Evolutionary conservation across 169 alveolate species (phyloP).

Genomic region (Cryptosporidium ryanae): DNA sequence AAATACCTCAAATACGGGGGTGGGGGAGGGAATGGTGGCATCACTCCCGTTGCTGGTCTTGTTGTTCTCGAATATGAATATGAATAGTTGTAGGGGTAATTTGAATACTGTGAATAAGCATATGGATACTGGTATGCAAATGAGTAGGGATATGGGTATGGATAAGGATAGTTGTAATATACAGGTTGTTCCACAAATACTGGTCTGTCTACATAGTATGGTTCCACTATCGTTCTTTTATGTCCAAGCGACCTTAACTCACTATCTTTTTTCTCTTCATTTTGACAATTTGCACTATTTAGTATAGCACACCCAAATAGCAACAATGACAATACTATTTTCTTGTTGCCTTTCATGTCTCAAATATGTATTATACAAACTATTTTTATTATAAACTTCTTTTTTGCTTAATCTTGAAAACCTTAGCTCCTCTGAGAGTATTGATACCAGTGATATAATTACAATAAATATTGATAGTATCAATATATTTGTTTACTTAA

Average conservation of each 20-base stretch:
- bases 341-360: too few relatives aligned
- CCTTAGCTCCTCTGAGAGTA: too few relatives aligned
- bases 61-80: slow-evolving; percentile 63
- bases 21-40: slow-evolving; percentile 36
- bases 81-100: slow-evolving; percentile 52
- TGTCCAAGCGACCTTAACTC: slow-evolving; percentile 68
- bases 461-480: slow-evolving; percentile 10
- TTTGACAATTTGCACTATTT: slow-evolving; percentile 1
- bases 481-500: slow-evolving; percentile 15
- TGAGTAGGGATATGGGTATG: slow-evolving; percentile 41
- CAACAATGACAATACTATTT: too few relatives aligned
- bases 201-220: not conserved
- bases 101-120: not conserved
- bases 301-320: too few relatives aligned
- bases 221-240: slow-evolving; percentile 15
- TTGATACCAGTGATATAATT: slow-evolving; percentile 9
- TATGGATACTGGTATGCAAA: slow-evolving; percentile 45
- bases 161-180: slow-evolving; percentile 34
- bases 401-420: too few relatives aligned
- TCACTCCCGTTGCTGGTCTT: slow-evolving; percentile 23
- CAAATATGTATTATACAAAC: too few relatives aligned
- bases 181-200: slow-evolving; percentile 41
- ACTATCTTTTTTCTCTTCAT: slow-evolving; percentile 5
- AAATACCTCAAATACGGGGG: slow-evolving; percentile 61
- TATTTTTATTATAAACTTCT: too few relatives aligned